A percentile compares a stretch with the other conserved stretches of the same genome.
Evolutionary conservation across 192 early-diverging fungal genomes (phyloP).

Genomic region (Kickxella alabastrina): DNA sequence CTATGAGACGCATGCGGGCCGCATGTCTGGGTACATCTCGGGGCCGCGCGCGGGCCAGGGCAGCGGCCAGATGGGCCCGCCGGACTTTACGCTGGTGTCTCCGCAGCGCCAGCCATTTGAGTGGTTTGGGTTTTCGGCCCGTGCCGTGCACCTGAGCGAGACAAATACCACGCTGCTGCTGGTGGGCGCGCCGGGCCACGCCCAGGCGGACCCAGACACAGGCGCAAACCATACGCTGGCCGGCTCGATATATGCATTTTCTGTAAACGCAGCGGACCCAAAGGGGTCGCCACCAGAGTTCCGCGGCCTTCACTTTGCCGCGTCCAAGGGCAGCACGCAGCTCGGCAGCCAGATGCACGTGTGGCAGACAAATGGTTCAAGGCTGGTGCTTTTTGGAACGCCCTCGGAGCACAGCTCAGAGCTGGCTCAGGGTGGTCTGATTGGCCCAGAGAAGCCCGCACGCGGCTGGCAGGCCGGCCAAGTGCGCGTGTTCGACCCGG

Average conservation of each 20-base stretch:
- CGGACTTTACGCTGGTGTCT: conserved; percentile 43
- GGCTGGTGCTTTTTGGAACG: conserved; percentile 40
- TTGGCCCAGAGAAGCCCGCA: conserved; percentile 6
- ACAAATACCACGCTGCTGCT: conserved; percentile 29
- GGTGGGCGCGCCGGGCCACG: conserved; percentile 57
- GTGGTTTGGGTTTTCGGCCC: conserved; percentile 52
- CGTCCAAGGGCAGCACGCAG: conserved; percentile 29
- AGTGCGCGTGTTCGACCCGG: conserved; percentile 43
- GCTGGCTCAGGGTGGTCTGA: neutral
- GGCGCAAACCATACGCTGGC: conserved; percentile 19
- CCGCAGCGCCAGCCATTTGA: conserved; percentile 36
- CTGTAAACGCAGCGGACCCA: neutral
- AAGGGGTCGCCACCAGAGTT: neutral
- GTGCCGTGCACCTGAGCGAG: conserved; percentile 9
- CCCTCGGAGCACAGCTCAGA: conserved; percentile 36
- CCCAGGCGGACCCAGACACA: neutral
- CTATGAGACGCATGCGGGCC: conserved; percentile 39
- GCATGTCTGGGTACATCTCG: conserved; percentile 46
- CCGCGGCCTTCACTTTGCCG: conserved; percentile 20
- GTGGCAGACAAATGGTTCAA: conserved; percentile 13
- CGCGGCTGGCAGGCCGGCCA: conserved; percentile 52
- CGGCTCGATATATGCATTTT: conserved; percentile 56
- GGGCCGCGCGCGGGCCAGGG: neutral
- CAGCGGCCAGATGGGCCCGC: conserved; percentile 5
- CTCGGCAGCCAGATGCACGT: conserved; percentile 47